These are phyloP conservation scores for Volutella citrinella DNA, from an alignment of 2,329 filamentous ascomycete species.

Conservation along the genomic window DNA sequence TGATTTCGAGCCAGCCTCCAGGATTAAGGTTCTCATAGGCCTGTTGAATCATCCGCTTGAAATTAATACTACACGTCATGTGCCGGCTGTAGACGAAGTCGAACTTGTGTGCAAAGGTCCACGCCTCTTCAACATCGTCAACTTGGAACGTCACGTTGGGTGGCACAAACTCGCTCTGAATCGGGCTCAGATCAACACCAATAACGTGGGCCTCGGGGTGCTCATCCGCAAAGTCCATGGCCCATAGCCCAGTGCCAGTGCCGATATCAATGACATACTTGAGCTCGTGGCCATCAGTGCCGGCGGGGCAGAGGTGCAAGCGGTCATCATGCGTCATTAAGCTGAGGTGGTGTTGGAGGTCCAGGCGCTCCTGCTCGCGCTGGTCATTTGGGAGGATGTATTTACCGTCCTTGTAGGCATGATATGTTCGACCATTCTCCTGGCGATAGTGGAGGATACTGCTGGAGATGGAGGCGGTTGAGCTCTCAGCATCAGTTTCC, in stretches of 20 bases:
- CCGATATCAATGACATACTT: conserved; percentile 1
- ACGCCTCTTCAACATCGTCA: conserved; percentile 10
- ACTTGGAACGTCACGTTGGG: conserved; percentile 7
- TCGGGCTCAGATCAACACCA: conserved; percentile 5
- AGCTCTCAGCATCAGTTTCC: conserved; percentile 15
- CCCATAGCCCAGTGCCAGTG: conserved; percentile 6
- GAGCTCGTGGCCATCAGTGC: background rate
- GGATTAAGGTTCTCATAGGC: background rate
- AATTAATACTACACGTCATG: conserved; percentile 5
- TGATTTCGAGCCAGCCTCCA: background rate
- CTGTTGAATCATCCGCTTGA: background rate
- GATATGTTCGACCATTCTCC: conserved; percentile 8
- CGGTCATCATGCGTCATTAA: conserved; percentile 3
- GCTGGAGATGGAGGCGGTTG: conserved; percentile 8
- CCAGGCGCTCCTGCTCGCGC: conserved; percentile 4
- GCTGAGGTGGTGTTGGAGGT: conserved; percentile 6
- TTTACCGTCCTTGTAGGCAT: conserved; percentile 8
- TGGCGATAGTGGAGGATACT: conserved; percentile 3
- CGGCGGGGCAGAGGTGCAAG: conserved; percentile 3
- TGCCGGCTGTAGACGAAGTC: conserved; percentile 6
- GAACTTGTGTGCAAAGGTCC: conserved; percentile 4
- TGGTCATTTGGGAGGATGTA: conserved; percentile 5
- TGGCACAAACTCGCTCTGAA: conserved; percentile 6
- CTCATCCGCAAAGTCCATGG: conserved; percentile 7
- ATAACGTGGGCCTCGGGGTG: conserved; percentile 5